Percentiles rank a stretch among this genome's conserved stretches.
Conservation (phyloP, 371 early-diverging fungal genomes). For the Lichtheimia corymbifera region DNA sequence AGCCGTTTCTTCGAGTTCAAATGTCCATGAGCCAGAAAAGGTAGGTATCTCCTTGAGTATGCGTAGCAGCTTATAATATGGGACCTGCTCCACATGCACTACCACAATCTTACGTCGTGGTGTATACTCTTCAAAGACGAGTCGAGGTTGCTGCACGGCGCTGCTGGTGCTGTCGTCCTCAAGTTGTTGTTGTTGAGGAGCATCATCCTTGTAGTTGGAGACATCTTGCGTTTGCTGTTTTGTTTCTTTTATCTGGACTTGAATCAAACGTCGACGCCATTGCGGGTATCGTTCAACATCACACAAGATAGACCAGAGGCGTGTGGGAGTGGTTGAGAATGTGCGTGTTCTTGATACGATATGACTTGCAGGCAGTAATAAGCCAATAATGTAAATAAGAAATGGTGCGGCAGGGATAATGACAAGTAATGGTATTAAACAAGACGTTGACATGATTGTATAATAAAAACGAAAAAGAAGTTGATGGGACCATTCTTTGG, state of each 20-base stretch:
- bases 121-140: conserved; percentile 31
- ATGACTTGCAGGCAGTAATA: conserved; percentile 26
- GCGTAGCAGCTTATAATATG: conserved; percentile 26
- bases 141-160: neutral
- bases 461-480: too few relatives aligned
- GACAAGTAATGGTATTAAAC: neutral
- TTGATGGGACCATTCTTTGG: too few relatives aligned
- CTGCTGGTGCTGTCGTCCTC: neutral
- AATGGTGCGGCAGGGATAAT: conserved; percentile 18
- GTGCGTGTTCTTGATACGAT: conserved; percentile 22
- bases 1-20: conserved; percentile 8
- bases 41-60: conserved; percentile 37
- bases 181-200: too few relatives aligned
- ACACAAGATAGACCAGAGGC: conserved; percentile 39
- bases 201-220: too few relatives aligned
- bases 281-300: conserved; percentile 35
- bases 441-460: too few relatives aligned
- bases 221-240: too few relatives aligned
- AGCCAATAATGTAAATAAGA: conserved; percentile 21
- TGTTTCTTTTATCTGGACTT: conserved; percentile 10
- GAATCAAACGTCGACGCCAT: conserved; percentile 38
- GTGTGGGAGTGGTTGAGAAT: conserved; percentile 24
- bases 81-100: conserved; percentile 35
- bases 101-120: conserved; percentile 31
- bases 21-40: conserved; percentile 26